Conservation (phyloP, 2,329 filamentous ascomycete species). For the Fusarium virguliforme region DNA sequence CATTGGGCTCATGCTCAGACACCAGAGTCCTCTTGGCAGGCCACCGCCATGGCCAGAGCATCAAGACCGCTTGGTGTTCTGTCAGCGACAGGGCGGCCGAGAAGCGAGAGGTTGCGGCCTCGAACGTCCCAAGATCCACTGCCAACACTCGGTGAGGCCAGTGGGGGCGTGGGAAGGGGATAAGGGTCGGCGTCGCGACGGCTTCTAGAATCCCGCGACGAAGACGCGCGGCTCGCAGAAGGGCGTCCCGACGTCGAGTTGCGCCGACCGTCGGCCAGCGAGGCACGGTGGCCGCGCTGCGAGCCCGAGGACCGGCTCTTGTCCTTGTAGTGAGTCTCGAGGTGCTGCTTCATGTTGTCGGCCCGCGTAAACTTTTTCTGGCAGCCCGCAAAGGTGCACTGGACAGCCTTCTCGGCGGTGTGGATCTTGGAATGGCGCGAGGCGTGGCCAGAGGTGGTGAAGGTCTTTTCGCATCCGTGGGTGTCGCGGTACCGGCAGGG, state of each 20-base stretch:
- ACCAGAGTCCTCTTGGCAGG: constrained; percentile 64
- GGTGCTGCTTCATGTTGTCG: constrained; percentile 91
- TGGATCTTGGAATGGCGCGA: constrained; percentile 89
- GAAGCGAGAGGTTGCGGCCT: constrained; percentile 62
- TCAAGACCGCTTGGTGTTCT: constrained; percentile 69
- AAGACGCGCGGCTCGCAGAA: constrained; percentile 52
- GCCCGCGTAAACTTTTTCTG: constrained; percentile 86
- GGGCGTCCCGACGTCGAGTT: constrained; percentile 54
- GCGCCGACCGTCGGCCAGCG: constrained; percentile 55
- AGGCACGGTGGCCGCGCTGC: constrained; percentile 54
- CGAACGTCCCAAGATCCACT: constrained; percentile 65
- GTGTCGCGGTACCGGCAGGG: constrained; percentile 81
- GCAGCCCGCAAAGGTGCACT: constrained; percentile 78
- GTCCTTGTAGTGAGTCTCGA: constrained; percentile 81
- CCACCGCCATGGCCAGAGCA: constrained; percentile 69
- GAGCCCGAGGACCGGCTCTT: constrained; percentile 65
- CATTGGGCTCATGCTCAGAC: constrained; percentile 20
- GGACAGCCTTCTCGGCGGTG: constrained; percentile 84
- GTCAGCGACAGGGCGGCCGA: constrained; percentile 61
- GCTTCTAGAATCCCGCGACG: constrained; percentile 46
- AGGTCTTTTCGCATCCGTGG: constrained; percentile 82
- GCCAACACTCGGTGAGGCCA: constrained; percentile 57
- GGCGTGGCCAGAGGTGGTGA: constrained; percentile 89
- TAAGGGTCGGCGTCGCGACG: constrained; percentile 63
- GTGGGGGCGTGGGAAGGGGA: constrained; percentile 54